Evolutionary conservation across 2,329 filamentous ascomycete genomes (phyloP).

Genomic region (Sporothrix protearum): DNA sequence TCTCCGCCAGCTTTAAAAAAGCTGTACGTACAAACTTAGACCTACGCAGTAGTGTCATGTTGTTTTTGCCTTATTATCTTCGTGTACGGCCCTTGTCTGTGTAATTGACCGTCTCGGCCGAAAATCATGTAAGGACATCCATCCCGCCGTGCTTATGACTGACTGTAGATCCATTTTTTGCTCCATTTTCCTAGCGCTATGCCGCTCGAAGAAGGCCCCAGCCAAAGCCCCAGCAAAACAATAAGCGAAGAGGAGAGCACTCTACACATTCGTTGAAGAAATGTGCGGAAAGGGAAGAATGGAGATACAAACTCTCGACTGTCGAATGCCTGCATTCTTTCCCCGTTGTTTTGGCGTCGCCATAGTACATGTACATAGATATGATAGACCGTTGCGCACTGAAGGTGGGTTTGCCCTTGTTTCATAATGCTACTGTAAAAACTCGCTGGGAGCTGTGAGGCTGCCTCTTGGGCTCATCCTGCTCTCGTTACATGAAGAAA

Average conservation of each 20-base stretch:
- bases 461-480: background rate
- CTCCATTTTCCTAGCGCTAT: background rate
- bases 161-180: background rate
- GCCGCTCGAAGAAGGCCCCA: background rate
- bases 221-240: too few relatives aligned
- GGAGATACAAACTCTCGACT: background rate
- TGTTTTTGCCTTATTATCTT: background rate
- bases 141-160: background rate
- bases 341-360: too few relatives aligned
- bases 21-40: background rate
- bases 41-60: slow-evolving; percentile 12
- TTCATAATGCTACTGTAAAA: background rate
- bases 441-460: background rate
- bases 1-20: background rate
- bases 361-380: too few relatives aligned
- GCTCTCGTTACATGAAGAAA: background rate
- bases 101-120: background rate
- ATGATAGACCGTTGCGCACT: background rate
- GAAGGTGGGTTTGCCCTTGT: background rate
- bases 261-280: slow-evolving; percentile 7
- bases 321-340: too few relatives aligned
- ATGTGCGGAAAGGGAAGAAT: background rate
- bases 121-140: background rate
- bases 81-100: background rate
- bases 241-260: background rate